phyloP scores from a whole-genome alignment of 1,284 basidiomycete species.

The Irpex sp. region DNA sequence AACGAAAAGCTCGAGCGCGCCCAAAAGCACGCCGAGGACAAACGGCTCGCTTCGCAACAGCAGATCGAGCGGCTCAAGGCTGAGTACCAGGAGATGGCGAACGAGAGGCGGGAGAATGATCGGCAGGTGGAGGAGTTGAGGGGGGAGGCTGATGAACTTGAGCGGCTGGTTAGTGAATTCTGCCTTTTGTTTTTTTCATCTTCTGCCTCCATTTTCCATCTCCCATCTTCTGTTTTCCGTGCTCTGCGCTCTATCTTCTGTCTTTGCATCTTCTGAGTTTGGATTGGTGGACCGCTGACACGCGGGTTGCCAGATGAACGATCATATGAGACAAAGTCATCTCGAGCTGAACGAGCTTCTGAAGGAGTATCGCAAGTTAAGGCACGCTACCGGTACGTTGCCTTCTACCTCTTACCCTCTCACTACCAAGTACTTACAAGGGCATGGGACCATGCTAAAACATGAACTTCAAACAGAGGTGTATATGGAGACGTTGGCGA shows the following conservation, averaged over 20 bases:
- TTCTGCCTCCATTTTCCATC: too few species aligned
- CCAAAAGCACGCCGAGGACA: constrained; percentile 72
- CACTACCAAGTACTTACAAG: too few species aligned
- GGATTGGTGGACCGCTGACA: too few species aligned
- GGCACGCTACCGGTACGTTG: constrained; percentile 69
- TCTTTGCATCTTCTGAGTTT: too few species aligned
- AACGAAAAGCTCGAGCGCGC: constrained; percentile 74
- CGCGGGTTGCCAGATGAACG: constrained; percentile 55
- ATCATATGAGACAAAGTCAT: constrained; percentile 71
- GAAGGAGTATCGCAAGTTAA: constrained; percentile 75
- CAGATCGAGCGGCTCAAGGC: constrained; percentile 68
- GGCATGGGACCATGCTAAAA: neutral
- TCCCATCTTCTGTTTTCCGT: too few species aligned
- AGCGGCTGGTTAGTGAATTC: constrained; percentile 70
- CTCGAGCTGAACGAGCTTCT: constrained; percentile 73
- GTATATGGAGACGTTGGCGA: constrained; percentile 78
- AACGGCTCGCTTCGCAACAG: constrained; percentile 60
- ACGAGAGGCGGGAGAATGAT: constrained; percentile 73
- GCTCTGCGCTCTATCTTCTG: too few species aligned
- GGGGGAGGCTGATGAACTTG: constrained; percentile 60
- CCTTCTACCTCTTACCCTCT: too few species aligned
- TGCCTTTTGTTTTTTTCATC: too few species aligned
- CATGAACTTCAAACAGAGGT: constrained; percentile 43
- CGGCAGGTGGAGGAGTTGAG: constrained; percentile 70
- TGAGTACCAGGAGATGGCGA: constrained; percentile 74